A percentile compares a stretch with the other conserved stretches of the same genome.
Conservation (phyloP, 1,139 yeast genomes). For the Geotrichum klebahnii region DNA sequence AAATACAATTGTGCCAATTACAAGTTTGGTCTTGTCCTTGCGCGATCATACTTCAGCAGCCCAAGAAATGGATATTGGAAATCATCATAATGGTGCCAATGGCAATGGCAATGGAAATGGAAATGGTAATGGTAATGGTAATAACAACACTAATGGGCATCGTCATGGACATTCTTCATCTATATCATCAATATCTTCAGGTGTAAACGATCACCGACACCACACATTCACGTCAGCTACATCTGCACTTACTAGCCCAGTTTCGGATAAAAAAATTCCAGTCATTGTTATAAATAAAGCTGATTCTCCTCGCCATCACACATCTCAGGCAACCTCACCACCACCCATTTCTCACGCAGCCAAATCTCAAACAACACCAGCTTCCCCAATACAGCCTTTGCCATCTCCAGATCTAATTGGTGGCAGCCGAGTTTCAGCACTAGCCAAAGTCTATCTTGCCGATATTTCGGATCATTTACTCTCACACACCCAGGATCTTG, state of each 20-base stretch:
- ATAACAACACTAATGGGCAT: not conserved
- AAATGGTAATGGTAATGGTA: not conserved
- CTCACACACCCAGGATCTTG: slow-evolving; percentile 49
- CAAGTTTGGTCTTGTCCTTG: slow-evolving; percentile 45
- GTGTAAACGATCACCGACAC: slow-evolving; percentile 6
- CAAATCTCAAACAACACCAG: not conserved
- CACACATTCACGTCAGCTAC: not conserved
- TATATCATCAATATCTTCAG: not conserved
- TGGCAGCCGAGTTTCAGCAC: slow-evolving; percentile 35
- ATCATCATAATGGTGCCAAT: not conserved
- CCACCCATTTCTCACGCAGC: not conserved
- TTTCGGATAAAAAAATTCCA: too few species aligned
- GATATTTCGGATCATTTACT: slow-evolving; percentile 54
- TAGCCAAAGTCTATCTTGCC: slow-evolving; percentile 45
- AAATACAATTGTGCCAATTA: slow-evolving; percentile 45
- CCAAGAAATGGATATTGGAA: not conserved
- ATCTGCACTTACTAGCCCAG: too few species aligned
- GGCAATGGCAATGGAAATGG: too few species aligned
- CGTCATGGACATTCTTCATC: not conserved
- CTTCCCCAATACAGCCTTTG: not conserved
- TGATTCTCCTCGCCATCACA: too few species aligned
- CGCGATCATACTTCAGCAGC: slow-evolving; percentile 39
- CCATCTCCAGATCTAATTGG: slow-evolving; percentile 7
- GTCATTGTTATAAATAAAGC: too few species aligned
- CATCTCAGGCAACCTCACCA: too few species aligned